Evolutionary conservation across 371 early-diverging fungal genomes (phyloP).

Genomic region (Zancudomyces culisetae): DNA sequence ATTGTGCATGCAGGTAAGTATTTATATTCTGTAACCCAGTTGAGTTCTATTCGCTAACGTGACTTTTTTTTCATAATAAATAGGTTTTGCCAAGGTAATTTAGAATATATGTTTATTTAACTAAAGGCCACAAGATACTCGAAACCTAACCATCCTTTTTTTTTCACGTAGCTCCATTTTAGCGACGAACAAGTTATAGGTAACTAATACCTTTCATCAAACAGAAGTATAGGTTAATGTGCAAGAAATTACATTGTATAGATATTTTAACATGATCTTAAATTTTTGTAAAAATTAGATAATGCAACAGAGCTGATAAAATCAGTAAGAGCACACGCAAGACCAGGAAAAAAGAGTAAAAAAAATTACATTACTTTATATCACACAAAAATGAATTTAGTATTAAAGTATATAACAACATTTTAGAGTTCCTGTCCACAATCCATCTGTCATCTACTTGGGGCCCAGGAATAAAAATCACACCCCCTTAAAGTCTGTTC

Average conservation of each 20-base stretch:
- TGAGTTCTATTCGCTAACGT: background rate
- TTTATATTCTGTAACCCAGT: background rate
- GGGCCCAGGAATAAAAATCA: constrained; percentile 18
- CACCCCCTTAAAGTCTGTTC: background rate
- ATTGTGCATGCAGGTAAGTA: constrained; percentile 45
- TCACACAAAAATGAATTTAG: background rate
- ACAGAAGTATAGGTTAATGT: background rate
- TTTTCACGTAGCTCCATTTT: background rate
- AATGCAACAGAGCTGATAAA: constrained; percentile 12
- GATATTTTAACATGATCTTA: background rate
- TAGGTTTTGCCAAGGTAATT: constrained; percentile 12
- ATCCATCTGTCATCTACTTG: constrained; percentile 20
- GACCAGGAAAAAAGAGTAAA: constrained; percentile 6
- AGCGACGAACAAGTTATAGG: constrained; percentile 1
- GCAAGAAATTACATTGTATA: background rate
- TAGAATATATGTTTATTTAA: constrained; percentile 7
- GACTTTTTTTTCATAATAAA: background rate
- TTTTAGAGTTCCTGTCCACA: constrained; percentile 13
- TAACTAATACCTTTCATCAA: background rate
- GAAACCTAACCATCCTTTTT: background rate
- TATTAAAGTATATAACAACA: background rate
- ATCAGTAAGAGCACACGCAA: constrained; percentile 13
- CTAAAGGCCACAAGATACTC: background rate
- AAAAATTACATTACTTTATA: background rate
- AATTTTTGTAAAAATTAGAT: background rate